Conservation (phyloP, 1,284 basidiomycete species). For the Coniferiporia sulphurascens region DNA sequence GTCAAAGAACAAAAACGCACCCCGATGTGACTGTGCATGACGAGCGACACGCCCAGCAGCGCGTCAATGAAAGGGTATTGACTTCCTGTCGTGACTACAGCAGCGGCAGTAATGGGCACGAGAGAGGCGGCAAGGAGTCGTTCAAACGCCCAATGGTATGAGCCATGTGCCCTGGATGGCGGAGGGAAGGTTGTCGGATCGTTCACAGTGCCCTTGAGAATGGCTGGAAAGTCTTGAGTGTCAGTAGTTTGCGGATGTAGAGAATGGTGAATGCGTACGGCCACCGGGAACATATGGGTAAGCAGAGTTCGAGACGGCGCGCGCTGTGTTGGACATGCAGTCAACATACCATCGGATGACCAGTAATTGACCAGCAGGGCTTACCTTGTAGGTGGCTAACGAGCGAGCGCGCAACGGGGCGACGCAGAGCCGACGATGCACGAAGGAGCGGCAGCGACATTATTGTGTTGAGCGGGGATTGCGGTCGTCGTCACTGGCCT, state of each 20-base stretch:
- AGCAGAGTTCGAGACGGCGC: not conserved
- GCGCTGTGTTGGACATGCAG: not conserved
- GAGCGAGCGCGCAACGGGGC: slow-evolving; percentile 13
- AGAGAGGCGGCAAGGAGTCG: slow-evolving; percentile 84
- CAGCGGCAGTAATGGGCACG: slow-evolving; percentile 82
- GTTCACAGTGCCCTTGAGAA: slow-evolving; percentile 93
- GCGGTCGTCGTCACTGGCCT: not conserved
- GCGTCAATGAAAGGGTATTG: slow-evolving; percentile 85
- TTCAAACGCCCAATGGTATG: slow-evolving; percentile 98
- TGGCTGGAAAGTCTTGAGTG: slow-evolving; percentile 45
- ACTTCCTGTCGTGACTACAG: slow-evolving; percentile 67
- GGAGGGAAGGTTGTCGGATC: slow-evolving; percentile 89
- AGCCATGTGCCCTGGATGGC: slow-evolving; percentile 80
- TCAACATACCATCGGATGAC: not conserved
- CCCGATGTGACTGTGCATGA: slow-evolving; percentile 95
- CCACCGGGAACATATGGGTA: slow-evolving; percentile 58
- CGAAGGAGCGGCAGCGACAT: slow-evolving; percentile 9
- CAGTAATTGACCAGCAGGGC: not conserved
- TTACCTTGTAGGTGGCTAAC: slow-evolving; percentile 14
- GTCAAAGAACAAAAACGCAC: slow-evolving; percentile 40
- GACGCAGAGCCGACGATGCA: slow-evolving; percentile 3
- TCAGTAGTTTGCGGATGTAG: not conserved
- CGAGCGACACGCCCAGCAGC: slow-evolving; percentile 77
- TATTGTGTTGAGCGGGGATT: not conserved
- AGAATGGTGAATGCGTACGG: slow-evolving; percentile 43